Conservation (phyloP, 1,284 basidiomycete genomes). For the Rhodotorula sp. region DNA sequence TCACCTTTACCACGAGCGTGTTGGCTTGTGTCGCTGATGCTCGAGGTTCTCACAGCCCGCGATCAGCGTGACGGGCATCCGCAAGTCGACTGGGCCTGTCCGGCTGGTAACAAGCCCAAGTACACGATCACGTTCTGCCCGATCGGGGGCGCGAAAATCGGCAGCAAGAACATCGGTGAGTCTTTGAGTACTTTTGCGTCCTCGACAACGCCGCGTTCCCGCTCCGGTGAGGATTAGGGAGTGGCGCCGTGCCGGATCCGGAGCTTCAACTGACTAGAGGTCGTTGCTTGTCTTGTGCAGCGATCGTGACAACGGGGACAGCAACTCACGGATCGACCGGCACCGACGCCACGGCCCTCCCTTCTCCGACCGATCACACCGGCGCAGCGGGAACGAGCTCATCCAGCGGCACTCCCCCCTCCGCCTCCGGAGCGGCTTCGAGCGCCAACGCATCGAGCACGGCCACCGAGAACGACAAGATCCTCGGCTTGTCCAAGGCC, state of each 20-base stretch:
- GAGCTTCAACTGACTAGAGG: neutral
- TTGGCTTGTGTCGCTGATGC: no score
- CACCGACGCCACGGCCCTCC: neutral
- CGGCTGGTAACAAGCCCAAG: neutral
- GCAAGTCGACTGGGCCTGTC: conserved; percentile 19
- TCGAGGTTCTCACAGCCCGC: conserved; percentile 2
- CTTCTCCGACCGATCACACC: neutral
- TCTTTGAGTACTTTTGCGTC: neutral
- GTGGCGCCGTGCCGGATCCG: no score
- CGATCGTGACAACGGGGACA: neutral
- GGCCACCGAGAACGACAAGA: neutral
- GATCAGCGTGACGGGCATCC: conserved; percentile 4
- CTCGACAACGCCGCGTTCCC: neutral
- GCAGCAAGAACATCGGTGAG: neutral
- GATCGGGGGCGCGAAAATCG: neutral
- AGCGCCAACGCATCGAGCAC: neutral
- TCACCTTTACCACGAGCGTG: no score
- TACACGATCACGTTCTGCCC: conserved; percentile 24
- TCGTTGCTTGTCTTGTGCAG: neutral
- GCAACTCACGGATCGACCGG: neutral
- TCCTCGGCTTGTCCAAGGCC: conserved; percentile 8
- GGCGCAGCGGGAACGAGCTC: neutral
- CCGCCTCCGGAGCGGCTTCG: neutral
- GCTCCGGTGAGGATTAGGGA: no score
- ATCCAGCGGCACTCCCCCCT: neutral